These are phyloP conservation scores for Verticillium isaacii DNA, from an alignment of 2,329 filamentous ascomycete genomes.

Conservation along the genomic window DNA sequence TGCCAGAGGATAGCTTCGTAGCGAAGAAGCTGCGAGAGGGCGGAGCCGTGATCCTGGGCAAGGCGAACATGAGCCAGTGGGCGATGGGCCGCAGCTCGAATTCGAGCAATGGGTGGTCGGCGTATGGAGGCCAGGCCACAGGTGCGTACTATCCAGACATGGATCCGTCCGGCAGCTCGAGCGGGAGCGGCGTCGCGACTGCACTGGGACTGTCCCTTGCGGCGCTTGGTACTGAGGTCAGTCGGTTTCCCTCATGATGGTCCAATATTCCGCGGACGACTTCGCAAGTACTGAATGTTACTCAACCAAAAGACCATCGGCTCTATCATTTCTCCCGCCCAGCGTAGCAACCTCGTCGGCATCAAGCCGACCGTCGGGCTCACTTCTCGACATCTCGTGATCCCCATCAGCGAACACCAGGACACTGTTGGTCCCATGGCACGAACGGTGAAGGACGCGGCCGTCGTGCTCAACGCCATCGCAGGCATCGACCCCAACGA, in stretches of 20 bases:
- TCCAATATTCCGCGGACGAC: not conserved
- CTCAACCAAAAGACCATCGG: conserved; percentile 34
- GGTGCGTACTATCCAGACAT: conserved; percentile 45
- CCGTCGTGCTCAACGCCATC: conserved; percentile 62
- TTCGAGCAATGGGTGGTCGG: conserved; percentile 65
- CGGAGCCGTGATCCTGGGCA: conserved; percentile 66
- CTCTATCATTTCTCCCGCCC: conserved; percentile 67
- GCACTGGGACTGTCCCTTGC: conserved; percentile 39
- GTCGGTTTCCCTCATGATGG: not conserved
- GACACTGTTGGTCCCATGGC: conserved; percentile 67
- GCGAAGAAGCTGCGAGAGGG: conserved; percentile 57
- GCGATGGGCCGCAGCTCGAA: conserved; percentile 64
- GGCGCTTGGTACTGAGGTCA: too few relatives aligned
- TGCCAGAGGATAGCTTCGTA: conserved; percentile 64
- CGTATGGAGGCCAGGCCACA: conserved; percentile 57
- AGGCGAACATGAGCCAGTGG: conserved; percentile 70
- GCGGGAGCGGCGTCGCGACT: conserved; percentile 64
- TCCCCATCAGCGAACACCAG: conserved; percentile 64
- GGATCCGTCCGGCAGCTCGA: conserved; percentile 63
- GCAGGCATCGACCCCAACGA: conserved; percentile 59
- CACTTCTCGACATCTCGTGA: conserved; percentile 56
- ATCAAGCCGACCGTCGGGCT: conserved; percentile 73
- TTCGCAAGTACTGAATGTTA: not conserved
- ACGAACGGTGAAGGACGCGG: conserved; percentile 62
- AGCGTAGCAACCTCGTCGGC: conserved; percentile 64